phyloP scores from a whole-genome alignment of 305 asterid species.

The Fraxinus greggii region DNA sequence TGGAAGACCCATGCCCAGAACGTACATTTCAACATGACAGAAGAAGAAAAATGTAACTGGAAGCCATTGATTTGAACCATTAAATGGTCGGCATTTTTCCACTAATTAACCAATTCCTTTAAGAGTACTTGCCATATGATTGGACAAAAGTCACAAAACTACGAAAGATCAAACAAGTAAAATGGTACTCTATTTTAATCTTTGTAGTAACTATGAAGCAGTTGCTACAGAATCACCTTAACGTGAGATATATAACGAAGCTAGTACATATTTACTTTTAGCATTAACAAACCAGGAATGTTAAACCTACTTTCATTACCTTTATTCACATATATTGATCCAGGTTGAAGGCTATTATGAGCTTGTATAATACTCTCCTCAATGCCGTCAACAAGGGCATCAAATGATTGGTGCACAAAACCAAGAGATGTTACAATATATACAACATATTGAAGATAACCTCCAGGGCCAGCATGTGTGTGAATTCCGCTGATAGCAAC shows the following conservation, averaged over 20 bases:
- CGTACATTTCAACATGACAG: not conserved
- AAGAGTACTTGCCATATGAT: not conserved
- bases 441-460: constrained; percentile 88
- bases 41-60: not conserved
- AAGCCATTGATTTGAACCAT: no score
- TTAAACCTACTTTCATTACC: no score
- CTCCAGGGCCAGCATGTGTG: constrained; percentile 99
- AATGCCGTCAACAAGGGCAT: constrained; percentile 93
- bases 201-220: not conserved
- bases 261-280: not conserved
- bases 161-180: constrained; percentile 7
- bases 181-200: no score
- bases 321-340: constrained; percentile 78
- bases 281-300: no score
- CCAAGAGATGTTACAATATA: constrained; percentile 95
- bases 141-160: not conserved
- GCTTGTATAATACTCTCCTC: constrained; percentile 89
- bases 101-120: not conserved
- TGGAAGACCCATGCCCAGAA: not conserved
- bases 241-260: not conserved
- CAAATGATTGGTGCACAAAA: constrained; percentile 93
- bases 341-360: constrained; percentile 85
- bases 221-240: not conserved
- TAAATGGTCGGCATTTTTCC: not conserved
- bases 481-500: constrained; percentile 97